phyloP scores from a whole-genome alignment of 2,329 filamentous ascomycete genomes.

The Chaetomiaceae sp. region DNA sequence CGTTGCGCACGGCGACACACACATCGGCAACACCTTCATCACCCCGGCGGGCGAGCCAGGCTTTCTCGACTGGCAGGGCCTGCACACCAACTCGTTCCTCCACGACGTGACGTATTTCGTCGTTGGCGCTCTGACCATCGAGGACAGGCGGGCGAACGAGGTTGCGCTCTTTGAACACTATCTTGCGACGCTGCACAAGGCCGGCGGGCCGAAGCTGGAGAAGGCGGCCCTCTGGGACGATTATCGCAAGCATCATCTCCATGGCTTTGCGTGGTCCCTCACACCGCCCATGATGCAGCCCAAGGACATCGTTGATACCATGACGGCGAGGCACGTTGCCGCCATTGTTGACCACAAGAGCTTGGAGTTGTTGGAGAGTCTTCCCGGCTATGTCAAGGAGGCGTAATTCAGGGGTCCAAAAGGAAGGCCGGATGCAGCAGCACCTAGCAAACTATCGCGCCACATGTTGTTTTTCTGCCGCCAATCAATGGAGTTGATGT shows the following conservation, averaged over 20 bases:
- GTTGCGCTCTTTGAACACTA: slow-evolving; percentile 34
- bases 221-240: slow-evolving; percentile 30
- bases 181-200: slow-evolving; percentile 31
- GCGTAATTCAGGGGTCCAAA: not conserved
- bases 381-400: slow-evolving; percentile 14
- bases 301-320: slow-evolving; percentile 32
- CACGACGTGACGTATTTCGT: slow-evolving; percentile 43
- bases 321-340: slow-evolving; percentile 32
- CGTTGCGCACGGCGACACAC: slow-evolving; percentile 41
- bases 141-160: slow-evolving; percentile 38
- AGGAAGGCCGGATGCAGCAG: no score
- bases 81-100: slow-evolving; percentile 40
- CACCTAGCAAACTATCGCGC: no score
- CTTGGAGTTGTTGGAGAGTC: slow-evolving; percentile 31
- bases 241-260: slow-evolving; percentile 33
- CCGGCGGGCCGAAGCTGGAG: slow-evolving; percentile 32
- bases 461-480: no score
- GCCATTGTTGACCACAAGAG: slow-evolving; percentile 35
- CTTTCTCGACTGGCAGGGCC: slow-evolving; percentile 42
- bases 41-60: slow-evolving; percentile 33
- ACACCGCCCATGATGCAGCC: slow-evolving; percentile 35
- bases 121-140: slow-evolving; percentile 36
- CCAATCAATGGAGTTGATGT: not conserved
- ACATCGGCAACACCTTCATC: slow-evolving; percentile 43
- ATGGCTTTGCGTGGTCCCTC: slow-evolving; percentile 34